Conservation (phyloP, 768 basidiomycete species). For the Hypholoma fasciculare region DNA sequence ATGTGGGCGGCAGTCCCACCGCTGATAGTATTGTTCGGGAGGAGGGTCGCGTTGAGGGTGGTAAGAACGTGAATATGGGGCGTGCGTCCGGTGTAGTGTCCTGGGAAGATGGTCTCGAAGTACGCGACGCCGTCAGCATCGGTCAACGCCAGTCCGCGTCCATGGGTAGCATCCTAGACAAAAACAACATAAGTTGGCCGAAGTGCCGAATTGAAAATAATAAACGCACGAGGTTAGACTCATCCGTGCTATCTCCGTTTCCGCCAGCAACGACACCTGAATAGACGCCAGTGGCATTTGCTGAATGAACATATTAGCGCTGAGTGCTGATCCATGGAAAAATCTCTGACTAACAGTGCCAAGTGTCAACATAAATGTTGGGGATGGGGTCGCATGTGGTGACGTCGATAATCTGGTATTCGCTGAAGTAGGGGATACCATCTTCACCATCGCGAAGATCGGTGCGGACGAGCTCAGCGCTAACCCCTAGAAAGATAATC, state of each 20-base stretch:
- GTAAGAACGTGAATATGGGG: constrained; percentile 3
- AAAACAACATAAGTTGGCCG: neutral
- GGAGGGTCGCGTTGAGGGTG: neutral
- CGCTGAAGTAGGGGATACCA: neutral
- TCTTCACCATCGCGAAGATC: neutral
- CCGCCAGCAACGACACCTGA: neutral
- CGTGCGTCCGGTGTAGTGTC: neutral
- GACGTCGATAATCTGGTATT: constrained; percentile 1
- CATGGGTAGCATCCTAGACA: neutral
- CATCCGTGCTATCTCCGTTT: neutral
- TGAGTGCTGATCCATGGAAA: neutral
- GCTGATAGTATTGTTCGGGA: neutral
- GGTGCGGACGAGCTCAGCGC: neutral
- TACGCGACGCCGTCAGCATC: neutral
- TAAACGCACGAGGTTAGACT: neutral
- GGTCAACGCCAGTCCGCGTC: neutral
- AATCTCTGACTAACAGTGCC: neutral
- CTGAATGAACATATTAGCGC: neutral
- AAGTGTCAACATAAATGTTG: neutral
- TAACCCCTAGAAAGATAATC: neutral
- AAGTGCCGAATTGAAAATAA: neutral
- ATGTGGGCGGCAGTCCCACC: neutral
- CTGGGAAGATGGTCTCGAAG: constrained; percentile 1
- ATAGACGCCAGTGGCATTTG: constrained; percentile 3
- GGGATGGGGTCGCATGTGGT: neutral